Evolutionary conservation across 306 rosid genomes (phyloP).

Genomic region (Pterocarpus macrocarpus): DNA sequence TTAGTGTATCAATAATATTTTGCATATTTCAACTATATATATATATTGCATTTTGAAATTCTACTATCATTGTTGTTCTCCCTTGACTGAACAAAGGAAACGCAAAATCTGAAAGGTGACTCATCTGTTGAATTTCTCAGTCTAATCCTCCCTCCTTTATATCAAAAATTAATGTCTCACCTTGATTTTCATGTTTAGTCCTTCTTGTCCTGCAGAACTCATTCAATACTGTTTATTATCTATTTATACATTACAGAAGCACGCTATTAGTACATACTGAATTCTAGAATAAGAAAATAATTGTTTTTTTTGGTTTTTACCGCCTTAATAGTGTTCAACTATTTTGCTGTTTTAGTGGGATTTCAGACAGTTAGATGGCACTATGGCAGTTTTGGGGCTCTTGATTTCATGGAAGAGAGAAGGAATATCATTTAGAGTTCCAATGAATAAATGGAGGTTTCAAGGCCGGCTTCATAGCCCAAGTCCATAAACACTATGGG

Average conservation of each 20-base stretch:
- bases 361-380: conserved; percentile 5
- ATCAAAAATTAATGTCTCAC: neutral
- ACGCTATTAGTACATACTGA: neutral
- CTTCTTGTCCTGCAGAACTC: conserved; percentile 7
- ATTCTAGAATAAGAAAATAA: neutral
- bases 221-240: conserved; percentile 14
- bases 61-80: conserved; percentile 14
- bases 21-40: too few relatives aligned
- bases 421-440: neutral
- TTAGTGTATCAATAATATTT: too few relatives aligned
- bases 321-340: conserved; percentile 15
- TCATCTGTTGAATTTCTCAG: neutral
- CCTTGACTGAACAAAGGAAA: neutral
- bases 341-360: conserved; percentile 9
- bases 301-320: conserved; percentile 4
- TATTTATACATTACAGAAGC: neutral
- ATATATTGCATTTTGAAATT: conserved; percentile 15
- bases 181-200: neutral
- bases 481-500: neutral
- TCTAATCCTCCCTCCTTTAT: conserved; percentile 5
- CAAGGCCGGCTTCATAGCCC: neutral
- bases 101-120: conserved; percentile 9
- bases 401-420: neutral
- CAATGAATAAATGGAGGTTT: neutral
- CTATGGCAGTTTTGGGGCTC: neutral